Conservation (phyloP, 441 rosid species). For the Isatis lusitanica region DNA sequence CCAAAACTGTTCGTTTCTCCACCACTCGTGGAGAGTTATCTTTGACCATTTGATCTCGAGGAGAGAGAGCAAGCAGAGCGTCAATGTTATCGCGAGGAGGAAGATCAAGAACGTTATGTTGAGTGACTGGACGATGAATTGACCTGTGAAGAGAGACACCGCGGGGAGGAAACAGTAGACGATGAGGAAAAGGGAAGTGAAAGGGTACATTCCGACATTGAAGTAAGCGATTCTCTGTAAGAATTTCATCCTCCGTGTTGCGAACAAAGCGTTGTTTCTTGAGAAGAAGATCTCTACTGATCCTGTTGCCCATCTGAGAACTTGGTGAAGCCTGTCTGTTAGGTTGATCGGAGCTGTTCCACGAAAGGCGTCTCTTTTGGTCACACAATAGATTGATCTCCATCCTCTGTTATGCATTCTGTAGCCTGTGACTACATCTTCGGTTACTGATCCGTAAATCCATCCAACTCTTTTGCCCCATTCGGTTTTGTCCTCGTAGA, state of each 20-base stretch:
- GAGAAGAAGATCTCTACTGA: slow-evolving; percentile 50
- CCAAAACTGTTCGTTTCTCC: slow-evolving; percentile 37
- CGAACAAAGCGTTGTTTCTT: slow-evolving; percentile 38
- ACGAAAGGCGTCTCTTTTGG: slow-evolving; percentile 46
- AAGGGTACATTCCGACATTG: slow-evolving; percentile 42
- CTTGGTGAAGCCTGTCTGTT: slow-evolving; percentile 50
- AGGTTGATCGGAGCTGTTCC: slow-evolving; percentile 52
- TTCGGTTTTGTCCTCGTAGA: slow-evolving; percentile 51
- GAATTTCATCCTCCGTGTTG: slow-evolving; percentile 35
- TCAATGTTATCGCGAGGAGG: slow-evolving; percentile 30
- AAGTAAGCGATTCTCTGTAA: slow-evolving; percentile 41
- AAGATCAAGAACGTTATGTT: slow-evolving; percentile 27
- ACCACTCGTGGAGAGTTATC: slow-evolving; percentile 39
- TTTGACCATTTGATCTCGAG: slow-evolving; percentile 46
- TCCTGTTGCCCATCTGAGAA: slow-evolving; percentile 52
- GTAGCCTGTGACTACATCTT: slow-evolving; percentile 50
- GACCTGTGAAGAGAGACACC: slow-evolving; percentile 37
- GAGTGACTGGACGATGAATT: slow-evolving; percentile 37
- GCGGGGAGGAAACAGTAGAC: slow-evolving; percentile 43
- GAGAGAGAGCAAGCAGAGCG: slow-evolving; percentile 27
- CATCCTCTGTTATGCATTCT: slow-evolving; percentile 52
- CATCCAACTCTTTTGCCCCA: slow-evolving; percentile 52
- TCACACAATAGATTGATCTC: slow-evolving; percentile 49
- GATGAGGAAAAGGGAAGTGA: slow-evolving; percentile 44
- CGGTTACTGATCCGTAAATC: slow-evolving; percentile 47